Base-by-base conservation (phyloP, 1,284 basidiomycete genomes). In the Cystobasidium slooffiae region DNA sequence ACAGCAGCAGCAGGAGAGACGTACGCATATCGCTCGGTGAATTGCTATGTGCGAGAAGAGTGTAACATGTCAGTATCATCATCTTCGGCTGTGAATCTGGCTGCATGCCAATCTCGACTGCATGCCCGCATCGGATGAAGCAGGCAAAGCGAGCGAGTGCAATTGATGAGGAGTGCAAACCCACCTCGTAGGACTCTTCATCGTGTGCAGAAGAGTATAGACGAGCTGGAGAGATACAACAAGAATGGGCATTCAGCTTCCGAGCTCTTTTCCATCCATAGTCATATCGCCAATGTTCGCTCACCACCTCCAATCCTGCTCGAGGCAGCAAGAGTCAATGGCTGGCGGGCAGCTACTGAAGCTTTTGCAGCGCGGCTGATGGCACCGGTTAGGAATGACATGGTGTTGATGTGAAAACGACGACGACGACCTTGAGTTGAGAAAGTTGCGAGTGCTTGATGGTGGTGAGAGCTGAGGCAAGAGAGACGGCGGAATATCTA, bases 21-120 rank as follows among this genome's bases (percentile, higher is more conserved):
- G 49, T 56, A 72, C 69, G 69, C 58, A 41, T 72, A 72, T 72
- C 69, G 58, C 49, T 72, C 69, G 24, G 69, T 72, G 69, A 72
- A 72, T 43, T 58, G 56, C 69, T 72, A 59, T 39, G 6, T 9
- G 52, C 12, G 12, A 14, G 44, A 20, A 18, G 39, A 20, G 20
- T n/a, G 56, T 37, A 1, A 49, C 18, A 12, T 51, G 31, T 47
- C 31, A 67, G 51, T 52, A 52, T 58, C 44, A 16, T 24, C 16
- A 37, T 59, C 22, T 31, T 18, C 31, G 2, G 52, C 43, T 59
- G 8, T 65, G 10, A 8, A 41, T 22, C 16, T 63, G 43, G 10
- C 47, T 55, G 7, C 22, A 51, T 9, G 6, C 39, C n/a, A 20
- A 20, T 41, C n/a, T 9, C 31, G 8, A 43, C 22, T 22, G 49